Conservation (phyloP, 768 basidiomycete species). For the Nidula microcarpa region DNA sequence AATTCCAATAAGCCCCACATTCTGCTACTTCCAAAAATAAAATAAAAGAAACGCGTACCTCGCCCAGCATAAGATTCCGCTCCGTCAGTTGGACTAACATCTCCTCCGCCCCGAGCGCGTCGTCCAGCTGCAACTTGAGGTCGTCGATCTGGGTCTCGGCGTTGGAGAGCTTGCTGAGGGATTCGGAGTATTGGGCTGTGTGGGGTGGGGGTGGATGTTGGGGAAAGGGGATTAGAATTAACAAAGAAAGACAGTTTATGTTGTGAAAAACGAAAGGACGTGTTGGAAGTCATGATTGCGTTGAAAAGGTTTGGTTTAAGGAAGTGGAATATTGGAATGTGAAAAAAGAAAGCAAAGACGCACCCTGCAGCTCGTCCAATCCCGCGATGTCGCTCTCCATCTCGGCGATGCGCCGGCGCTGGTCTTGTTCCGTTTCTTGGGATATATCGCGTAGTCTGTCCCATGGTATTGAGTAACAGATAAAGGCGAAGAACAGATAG, state of each 20-base stretch:
- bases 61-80: slow-evolving; percentile 86
- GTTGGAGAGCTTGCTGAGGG: slow-evolving; percentile 77
- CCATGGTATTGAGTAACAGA: background rate
- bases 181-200: slow-evolving; percentile 74
- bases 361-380: slow-evolving; percentile 80
- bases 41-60: slow-evolving; percentile 45
- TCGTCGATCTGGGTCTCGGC: slow-evolving; percentile 93
- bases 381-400: slow-evolving; percentile 85
- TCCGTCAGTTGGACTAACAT: slow-evolving; percentile 95
- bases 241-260: no score
- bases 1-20: background rate
- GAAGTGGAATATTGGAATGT: background rate
- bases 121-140: slow-evolving; percentile 91
- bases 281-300: no score
- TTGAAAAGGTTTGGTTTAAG: slow-evolving; percentile 7
- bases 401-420: slow-evolving; percentile 74
- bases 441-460: slow-evolving; percentile 83
- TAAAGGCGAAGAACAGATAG: background rate
- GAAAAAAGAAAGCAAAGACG: slow-evolving; percentile 5
- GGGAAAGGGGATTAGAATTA: no score
- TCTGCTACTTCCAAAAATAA: background rate
- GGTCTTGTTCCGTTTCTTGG: slow-evolving; percentile 83
- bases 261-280: no score
- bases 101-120: slow-evolving; percentile 93
- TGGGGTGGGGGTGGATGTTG: no score